A percentile compares a stretch with the other conserved stretches of the same genome.
phyloP scores from a whole-genome alignment of 345 rosid species.

The Salix suchowensis region DNA sequence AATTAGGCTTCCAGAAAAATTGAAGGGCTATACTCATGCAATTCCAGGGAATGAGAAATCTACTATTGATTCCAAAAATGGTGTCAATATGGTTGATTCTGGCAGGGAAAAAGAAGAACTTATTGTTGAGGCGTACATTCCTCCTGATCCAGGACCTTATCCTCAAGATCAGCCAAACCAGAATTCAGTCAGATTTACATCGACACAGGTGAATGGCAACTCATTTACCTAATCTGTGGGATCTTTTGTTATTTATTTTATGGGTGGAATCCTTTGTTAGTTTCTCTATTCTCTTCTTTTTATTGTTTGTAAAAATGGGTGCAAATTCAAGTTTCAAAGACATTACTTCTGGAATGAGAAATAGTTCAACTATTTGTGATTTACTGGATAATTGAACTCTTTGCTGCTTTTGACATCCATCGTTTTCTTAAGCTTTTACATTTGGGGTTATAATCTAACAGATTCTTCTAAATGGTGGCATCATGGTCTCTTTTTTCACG shows the following conservation, averaged over 20 bases:
- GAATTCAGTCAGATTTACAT: slow-evolving; percentile 86
- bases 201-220: slow-evolving; percentile 64
- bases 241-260: background rate
- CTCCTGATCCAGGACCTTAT: slow-evolving; percentile 96
- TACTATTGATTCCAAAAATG: slow-evolving; percentile 33
- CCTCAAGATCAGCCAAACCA: slow-evolving; percentile 99
- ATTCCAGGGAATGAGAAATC: slow-evolving; percentile 75
- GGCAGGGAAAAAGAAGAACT: slow-evolving; percentile 57
- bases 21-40: slow-evolving; percentile 60
- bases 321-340: no score
- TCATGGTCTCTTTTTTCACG: background rate
- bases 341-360: no score
- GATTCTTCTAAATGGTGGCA: background rate
- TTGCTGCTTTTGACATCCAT: no score
- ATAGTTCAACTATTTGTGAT: no score
- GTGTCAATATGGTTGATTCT: slow-evolving; percentile 49
- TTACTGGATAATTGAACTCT: no score
- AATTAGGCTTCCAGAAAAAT: slow-evolving; percentile 64
- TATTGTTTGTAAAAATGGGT: background rate
- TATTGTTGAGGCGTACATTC: slow-evolving; percentile 82
- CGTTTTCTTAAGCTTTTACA: no score
- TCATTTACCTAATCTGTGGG: background rate
- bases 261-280: background rate
- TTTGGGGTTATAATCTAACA: no score
- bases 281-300: background rate